Evolutionary conservation across 176 grass and related monocot genomes (phyloP).

Genomic region (Pontederia crassipes): DNA sequence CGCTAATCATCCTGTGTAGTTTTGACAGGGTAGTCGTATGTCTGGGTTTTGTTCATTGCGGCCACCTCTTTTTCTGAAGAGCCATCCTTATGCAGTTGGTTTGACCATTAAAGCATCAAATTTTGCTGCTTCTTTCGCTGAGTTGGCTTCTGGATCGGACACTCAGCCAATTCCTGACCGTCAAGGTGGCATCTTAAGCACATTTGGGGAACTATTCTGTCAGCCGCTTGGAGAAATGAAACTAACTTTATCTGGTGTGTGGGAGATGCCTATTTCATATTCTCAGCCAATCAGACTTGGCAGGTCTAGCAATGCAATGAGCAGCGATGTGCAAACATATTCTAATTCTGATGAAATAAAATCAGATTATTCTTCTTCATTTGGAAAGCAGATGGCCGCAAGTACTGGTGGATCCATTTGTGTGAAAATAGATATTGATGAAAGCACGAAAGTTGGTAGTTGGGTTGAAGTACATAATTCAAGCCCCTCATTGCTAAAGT

Average conservation of each 20-base stretch:
- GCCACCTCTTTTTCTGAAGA: conserved; percentile 51
- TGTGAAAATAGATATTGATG: conserved; percentile 48
- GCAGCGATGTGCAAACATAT: conserved; percentile 20
- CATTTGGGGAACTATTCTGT: conserved; percentile 50
- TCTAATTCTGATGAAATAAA: conserved; percentile 3
- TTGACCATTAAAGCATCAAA: conserved; percentile 46
- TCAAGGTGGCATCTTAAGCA: conserved; percentile 37
- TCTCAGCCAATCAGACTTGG: conserved; percentile 21
- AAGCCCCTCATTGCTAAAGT: conserved; percentile 29
- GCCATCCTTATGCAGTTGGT: conserved; percentile 43
- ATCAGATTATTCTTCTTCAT: not conserved
- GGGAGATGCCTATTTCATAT: conserved; percentile 29
- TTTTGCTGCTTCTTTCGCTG: conserved; percentile 42
- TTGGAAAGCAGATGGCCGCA: not conserved
- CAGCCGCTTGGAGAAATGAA: conserved; percentile 45
- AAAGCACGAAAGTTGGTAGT: conserved; percentile 62
- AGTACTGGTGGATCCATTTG: conserved; percentile 44
- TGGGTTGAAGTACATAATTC: conserved; percentile 59
- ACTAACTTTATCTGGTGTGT: conserved; percentile 48
- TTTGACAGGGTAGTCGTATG: conserved; percentile 56
- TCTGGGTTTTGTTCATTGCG: conserved; percentile 34
- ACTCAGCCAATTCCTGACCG: conserved; percentile 16
- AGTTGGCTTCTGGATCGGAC: conserved; percentile 31
- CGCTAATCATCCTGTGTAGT: conserved; percentile 41
- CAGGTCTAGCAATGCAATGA: conserved; percentile 2